phyloP scores from a whole-genome alignment of 78 protist species.

The Monosiga brevicollis region DNA sequence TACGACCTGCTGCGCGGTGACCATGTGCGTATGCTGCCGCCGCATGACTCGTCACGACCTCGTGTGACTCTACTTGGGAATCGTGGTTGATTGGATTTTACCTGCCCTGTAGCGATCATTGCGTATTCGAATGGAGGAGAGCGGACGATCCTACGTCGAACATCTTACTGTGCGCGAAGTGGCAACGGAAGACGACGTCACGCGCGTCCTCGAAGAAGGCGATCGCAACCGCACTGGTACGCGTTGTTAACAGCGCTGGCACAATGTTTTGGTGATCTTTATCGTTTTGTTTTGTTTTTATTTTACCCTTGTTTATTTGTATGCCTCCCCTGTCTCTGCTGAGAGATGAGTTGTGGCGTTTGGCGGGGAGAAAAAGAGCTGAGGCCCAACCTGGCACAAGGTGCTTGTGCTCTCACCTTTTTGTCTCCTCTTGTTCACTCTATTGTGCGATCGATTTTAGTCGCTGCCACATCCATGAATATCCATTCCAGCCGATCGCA shows the following conservation, averaged over 20 bases:
- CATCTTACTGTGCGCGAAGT: neutral
- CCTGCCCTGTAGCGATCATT: neutral
- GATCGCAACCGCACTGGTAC: neutral
- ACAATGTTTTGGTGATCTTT: neutral
- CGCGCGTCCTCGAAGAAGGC: neutral
- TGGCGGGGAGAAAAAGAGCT: too few relatives aligned
- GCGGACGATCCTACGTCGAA: neutral
- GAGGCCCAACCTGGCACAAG: too few relatives aligned
- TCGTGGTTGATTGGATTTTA: too few relatives aligned
- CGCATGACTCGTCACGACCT: neutral
- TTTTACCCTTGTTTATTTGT: neutral
- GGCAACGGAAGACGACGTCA: neutral
- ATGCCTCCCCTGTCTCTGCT: too few relatives aligned
- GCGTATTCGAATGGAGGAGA: neutral
- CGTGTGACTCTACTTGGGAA: too few relatives aligned
- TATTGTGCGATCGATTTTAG: neutral
- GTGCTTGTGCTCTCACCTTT: neutral
- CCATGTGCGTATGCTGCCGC: neutral
- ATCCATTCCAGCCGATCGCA: neutral
- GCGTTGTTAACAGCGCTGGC: neutral
- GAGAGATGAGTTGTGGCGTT: too few relatives aligned
- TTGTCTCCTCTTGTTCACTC: neutral
- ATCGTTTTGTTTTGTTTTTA: neutral
- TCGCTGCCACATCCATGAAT: neutral
- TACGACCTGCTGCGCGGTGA: conserved; percentile 14